Conservation (phyloP, 345 rosid genomes). For the Microthlaspi erraticum region DNA sequence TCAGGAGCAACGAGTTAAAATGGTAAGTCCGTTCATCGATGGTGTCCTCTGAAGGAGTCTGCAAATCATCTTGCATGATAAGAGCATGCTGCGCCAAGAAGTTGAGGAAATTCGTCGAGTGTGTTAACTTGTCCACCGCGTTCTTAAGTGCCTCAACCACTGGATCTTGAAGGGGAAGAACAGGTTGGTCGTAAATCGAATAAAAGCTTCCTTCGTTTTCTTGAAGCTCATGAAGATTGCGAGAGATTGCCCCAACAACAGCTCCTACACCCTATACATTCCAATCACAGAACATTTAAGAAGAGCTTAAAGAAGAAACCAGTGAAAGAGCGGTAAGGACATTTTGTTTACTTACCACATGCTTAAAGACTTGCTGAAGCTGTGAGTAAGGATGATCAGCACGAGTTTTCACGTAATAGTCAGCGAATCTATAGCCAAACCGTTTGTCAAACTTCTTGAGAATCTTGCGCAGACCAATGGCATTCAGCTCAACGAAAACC, state of each 20-base stretch:
- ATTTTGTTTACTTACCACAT: conserved; percentile 81
- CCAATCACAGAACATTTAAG: conserved; percentile 9
- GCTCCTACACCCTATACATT: conserved; percentile 89
- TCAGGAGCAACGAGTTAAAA: conserved; percentile 84
- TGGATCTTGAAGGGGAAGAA: conserved; percentile 89
- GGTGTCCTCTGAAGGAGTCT: conserved; percentile 70
- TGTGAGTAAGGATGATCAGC: conserved; percentile 99
- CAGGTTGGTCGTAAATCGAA: conserved; percentile 93
- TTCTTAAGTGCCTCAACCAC: conserved; percentile 76
- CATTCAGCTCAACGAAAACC: conserved; percentile 84
- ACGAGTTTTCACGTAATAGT: conserved; percentile 93
- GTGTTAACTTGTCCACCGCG: conserved; percentile 84
- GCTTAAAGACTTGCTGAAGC: conserved; percentile 98
- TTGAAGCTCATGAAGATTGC: conserved; percentile 98
- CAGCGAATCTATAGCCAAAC: conserved; percentile 88
- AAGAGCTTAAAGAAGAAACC: conserved; percentile 26
- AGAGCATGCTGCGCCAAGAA: conserved; percentile 98
- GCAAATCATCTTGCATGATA: conserved; percentile 93
- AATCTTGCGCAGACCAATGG: conserved; percentile 92
- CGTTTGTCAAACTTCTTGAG: conserved; percentile 97
- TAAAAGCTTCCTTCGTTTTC: conserved; percentile 93
- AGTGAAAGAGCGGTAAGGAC: conserved; percentile 10
- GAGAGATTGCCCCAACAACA: conserved; percentile 96
- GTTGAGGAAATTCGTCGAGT: conserved; percentile 85
- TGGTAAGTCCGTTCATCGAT: conserved; percentile 78